Base-by-base conservation (phyloP, 305 asterid genomes). In the Solanum hybrid region DNA sequence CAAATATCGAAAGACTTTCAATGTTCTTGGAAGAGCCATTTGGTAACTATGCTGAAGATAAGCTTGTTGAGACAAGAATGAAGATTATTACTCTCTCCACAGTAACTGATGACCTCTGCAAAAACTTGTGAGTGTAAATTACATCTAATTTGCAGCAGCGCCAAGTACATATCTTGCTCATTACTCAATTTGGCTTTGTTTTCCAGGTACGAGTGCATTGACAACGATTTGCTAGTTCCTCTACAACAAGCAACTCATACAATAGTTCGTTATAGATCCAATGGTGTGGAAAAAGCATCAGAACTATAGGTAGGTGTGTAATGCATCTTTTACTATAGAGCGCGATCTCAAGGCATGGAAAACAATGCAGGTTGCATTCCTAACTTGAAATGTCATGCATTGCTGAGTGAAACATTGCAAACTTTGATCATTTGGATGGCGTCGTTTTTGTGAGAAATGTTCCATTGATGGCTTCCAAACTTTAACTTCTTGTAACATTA, bases 121-220 rank as follows among this genome's bases (percentile, higher is more conserved):
- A 87, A 90, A 85, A 88, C 42, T 94, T 81, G 87, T 84, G 12
- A 51, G 87, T 31, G 31, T 51, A 84, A 22, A 31, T 19, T 29
- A 82, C 87, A 42, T 82, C 86, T 80, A 38, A 27, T 42, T 42
- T 82, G 19, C 87, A 29, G 73, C 73, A 51, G 40, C 26, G 0
- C 60, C 73, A 84, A 19, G 42, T 51, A 31, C 0, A 10, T 29
- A 51, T 51, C 13, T 45, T 45, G 22, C 19, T 84, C 12, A 31
- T 10, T 84, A 7, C 75, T 84, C 76, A 6, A 51, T 31, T 12
- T 71, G 86, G 15, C 7, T 38, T 75, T 92, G 56, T 32, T 32
- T 32, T 32, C 90, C 94, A 94, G 96, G 94, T 94, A 91, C 10
- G 93, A 92, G 8, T 93, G 92, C 93, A 91, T 93, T n/a, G 95